These are phyloP conservation scores for Solanum clarkiae DNA, from an alignment of 257 asterid species.

Conservation along the genomic window DNA sequence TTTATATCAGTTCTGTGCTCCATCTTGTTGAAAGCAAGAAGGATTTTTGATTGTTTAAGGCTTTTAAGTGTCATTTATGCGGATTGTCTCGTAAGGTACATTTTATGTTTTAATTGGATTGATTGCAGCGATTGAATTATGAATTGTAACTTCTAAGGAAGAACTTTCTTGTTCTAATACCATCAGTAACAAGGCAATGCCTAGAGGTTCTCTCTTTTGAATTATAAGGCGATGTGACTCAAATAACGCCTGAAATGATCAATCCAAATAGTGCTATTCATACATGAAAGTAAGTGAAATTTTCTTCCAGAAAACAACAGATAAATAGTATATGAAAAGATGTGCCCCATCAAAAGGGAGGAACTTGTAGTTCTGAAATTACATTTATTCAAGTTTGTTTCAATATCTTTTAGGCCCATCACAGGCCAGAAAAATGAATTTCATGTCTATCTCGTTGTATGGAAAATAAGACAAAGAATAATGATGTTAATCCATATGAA, in stretches of 20 bases:
- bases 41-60: too few species aligned
- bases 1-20: too few species aligned
- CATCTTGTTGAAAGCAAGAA: too few species aligned
- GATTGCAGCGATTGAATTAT: too few species aligned
- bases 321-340: background rate
- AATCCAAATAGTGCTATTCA: background rate
- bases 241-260: background rate
- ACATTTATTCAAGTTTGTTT: conserved; percentile 15
- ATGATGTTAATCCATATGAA: background rate
- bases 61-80: too few species aligned
- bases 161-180: too few species aligned
- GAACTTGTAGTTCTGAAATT: background rate
- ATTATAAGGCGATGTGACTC: too few species aligned
- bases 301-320: background rate
- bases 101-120: too few species aligned
- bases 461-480: background rate
- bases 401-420: conserved; percentile 2
- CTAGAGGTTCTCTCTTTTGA: too few species aligned
- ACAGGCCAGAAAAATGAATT: conserved; percentile 7
- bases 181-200: too few species aligned
- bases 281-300: background rate
- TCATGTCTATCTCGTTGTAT: background rate
- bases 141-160: too few species aligned
- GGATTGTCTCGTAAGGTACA: too few species aligned
- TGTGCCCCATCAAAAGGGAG: background rate